A percentile compares a stretch with the other conserved stretches of the same genome.
These are phyloP conservation scores for Ganoderma lucidum DNA, from an alignment of 1,284 basidiomycete genomes.

Conservation along the genomic window DNA sequence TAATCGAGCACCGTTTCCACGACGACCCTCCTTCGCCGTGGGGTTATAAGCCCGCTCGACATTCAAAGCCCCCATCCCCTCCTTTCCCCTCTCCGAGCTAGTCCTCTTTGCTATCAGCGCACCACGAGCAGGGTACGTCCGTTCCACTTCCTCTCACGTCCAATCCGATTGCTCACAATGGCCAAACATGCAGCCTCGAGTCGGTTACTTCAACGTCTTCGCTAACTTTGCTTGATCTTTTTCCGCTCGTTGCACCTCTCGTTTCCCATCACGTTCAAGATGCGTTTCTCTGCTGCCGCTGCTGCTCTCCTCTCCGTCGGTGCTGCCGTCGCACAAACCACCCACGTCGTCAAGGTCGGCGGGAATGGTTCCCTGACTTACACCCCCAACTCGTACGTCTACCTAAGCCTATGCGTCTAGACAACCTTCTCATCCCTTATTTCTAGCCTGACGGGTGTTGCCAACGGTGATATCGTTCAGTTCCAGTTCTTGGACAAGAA, in stretches of 20 bases:
- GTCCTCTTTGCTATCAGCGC: slow-evolving; percentile 41
- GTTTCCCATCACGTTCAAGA: slow-evolving; percentile 44
- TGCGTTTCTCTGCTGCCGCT: slow-evolving; percentile 58
- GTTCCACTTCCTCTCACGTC: background rate
- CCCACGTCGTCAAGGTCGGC: slow-evolving; percentile 56
- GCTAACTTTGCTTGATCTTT: slow-evolving; percentile 36
- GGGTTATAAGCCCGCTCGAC: slow-evolving; percentile 20
- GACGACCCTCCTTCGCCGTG: slow-evolving; percentile 45
- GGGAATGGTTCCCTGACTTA: slow-evolving; percentile 51
- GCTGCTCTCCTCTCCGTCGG: slow-evolving; percentile 52
- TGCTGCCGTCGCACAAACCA: slow-evolving; percentile 47
- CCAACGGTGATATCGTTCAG: slow-evolving; percentile 57
- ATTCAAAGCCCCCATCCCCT: background rate
- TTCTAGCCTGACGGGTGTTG: slow-evolving; percentile 50
- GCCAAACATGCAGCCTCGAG: slow-evolving; percentile 40
- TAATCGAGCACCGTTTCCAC: slow-evolving; percentile 56
- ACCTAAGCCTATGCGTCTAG: background rate
- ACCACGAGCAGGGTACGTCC: slow-evolving; percentile 46
- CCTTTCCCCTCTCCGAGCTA: slow-evolving; percentile 36
- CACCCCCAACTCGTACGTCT: slow-evolving; percentile 45
- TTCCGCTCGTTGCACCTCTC: slow-evolving; percentile 28
- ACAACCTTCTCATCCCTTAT: background rate
- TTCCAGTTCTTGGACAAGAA: slow-evolving; percentile 58
- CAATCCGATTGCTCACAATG: slow-evolving; percentile 8
- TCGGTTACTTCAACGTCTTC: slow-evolving; percentile 40